phyloP scores from a whole-genome alignment of 1,284 basidiomycete genomes.

The Athelia psychrophila region DNA sequence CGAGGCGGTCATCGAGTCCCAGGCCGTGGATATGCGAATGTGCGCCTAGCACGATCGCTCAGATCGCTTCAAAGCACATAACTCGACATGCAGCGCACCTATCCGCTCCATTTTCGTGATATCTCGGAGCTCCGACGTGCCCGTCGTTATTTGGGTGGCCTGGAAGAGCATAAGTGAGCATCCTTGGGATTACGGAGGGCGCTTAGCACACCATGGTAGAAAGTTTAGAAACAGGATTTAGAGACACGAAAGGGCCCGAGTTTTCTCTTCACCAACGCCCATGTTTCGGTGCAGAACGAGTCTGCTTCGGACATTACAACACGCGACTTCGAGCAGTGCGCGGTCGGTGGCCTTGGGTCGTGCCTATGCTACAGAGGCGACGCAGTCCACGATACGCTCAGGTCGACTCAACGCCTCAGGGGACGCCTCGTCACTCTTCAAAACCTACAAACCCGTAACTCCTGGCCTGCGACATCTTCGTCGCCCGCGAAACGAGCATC shows the following conservation, averaged over 20 bases:
- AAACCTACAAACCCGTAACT: constrained; percentile 88
- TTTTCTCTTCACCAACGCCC: constrained; percentile 1
- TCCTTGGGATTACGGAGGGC: not conserved
- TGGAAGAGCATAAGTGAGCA: constrained; percentile 17
- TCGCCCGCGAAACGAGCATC: constrained; percentile 76
- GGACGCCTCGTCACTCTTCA: constrained; percentile 59
- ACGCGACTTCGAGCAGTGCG: not conserved
- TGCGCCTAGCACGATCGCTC: constrained; percentile 57
- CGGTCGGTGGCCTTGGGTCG: constrained; percentile 13
- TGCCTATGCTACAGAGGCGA: constrained; percentile 36
- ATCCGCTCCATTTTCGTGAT: constrained; percentile 97
- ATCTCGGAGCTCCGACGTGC: constrained; percentile 77
- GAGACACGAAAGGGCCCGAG: not conserved
- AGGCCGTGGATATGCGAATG: constrained; percentile 97
- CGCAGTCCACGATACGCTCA: not conserved
- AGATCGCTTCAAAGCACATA: constrained; percentile 5
- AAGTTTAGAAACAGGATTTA: not conserved
- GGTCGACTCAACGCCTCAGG: not conserved
- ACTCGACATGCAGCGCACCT: constrained; percentile 43
- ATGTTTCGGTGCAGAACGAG: constrained; percentile 25
- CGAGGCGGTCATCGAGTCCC: constrained; percentile 88
- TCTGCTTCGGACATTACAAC: constrained; percentile 22
- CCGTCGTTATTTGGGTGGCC: constrained; percentile 71
- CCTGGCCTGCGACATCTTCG: constrained; percentile 87
- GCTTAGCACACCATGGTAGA: not conserved